Evolutionary conservation across 2,329 filamentous ascomycete genomes (phyloP), one percentile per base, ranked within the genome.

Genomic region (Clonostachys sp.): DNA sequence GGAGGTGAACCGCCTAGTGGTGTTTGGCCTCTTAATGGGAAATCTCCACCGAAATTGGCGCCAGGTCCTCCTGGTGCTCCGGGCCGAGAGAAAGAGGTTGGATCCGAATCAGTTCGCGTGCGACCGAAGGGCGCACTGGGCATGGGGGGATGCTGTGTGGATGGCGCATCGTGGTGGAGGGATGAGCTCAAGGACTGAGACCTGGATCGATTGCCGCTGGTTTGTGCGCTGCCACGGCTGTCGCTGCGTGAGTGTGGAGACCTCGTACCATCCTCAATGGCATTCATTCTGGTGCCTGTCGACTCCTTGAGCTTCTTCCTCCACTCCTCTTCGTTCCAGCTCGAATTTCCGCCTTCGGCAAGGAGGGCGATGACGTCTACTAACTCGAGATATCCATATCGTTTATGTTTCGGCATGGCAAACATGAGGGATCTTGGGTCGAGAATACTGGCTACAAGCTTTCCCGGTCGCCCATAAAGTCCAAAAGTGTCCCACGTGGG

Each of bases 371-470:
- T 84, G 14, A 97, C 89, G 61, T 99, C 94, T 48, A 91, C 69
- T 35, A 91, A 83, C 59, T 97, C 94, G 24, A 99, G 71, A 59
- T 97, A 97, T 1, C 92, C 91, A 59, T 95, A 95, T 53, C 88
- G 81, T 46, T 85, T 83, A 56, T 94, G 84, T 57, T 88, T 89
- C 0, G 94, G 92, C 85, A 99, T 95, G 6, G 91, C 94, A 65
- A 97, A 99, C 94, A 99, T 99, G 54, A 99, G 76, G 48, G 94
- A 95, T 42, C 90, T 83, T 5, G 88, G 76, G 65, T 97, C 91
- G 41, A 91, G 79, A 1, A 88, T 86, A 61, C 95, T 95, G 4
- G 94, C 90, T 34, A 96, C 84, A 41, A 99, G 75, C 51, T 89
- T 84, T 30, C 82, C 87, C 0, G 94, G 94, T 18, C 94, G 86